Evolutionary conservation across 169 alveolate genomes (phyloP).

Genomic region (Plasmodium gaboni): DNA sequence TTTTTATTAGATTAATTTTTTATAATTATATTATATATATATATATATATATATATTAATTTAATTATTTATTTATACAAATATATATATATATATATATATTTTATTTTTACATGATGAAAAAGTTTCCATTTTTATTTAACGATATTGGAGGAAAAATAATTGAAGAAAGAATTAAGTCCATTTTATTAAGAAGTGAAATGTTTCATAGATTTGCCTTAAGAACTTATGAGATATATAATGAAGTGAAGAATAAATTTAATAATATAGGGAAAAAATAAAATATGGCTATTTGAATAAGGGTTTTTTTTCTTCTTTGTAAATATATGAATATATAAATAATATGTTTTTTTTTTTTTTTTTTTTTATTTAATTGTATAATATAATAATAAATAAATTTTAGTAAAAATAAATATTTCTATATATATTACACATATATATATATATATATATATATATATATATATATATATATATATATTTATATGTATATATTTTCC

Average conservation of each 20-base stretch:
- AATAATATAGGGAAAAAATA: slow-evolving; percentile 30
- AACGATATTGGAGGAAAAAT: slow-evolving; percentile 75
- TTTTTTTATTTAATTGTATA: neutral
- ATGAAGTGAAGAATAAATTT: slow-evolving; percentile 62
- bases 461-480: neutral
- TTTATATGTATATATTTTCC: neutral
- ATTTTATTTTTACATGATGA: slow-evolving; percentile 66
- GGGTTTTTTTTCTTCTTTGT: neutral
- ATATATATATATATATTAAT: neutral
- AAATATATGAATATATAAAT: neutral
- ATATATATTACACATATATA: no score
- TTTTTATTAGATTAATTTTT: slow-evolving; percentile 21
- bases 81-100: slow-evolving; percentile 20
- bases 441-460: slow-evolving; percentile 5
- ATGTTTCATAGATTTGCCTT: slow-evolving; percentile 68
- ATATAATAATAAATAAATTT: no score
- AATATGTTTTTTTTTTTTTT: no score
- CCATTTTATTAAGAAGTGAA: slow-evolving; percentile 58
- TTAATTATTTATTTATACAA: slow-evolving; percentile 13
- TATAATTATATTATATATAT: slow-evolving; percentile 35
- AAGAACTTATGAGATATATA: slow-evolving; percentile 55
- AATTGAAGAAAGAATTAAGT: slow-evolving; percentile 73
- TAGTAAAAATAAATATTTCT: no score
- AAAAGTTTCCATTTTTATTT: slow-evolving; percentile 73
- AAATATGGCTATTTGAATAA: neutral